Evolutionary conservation across 2,329 filamentous ascomycete species (phyloP).

Genomic region (Aspergillus neotritici): DNA sequence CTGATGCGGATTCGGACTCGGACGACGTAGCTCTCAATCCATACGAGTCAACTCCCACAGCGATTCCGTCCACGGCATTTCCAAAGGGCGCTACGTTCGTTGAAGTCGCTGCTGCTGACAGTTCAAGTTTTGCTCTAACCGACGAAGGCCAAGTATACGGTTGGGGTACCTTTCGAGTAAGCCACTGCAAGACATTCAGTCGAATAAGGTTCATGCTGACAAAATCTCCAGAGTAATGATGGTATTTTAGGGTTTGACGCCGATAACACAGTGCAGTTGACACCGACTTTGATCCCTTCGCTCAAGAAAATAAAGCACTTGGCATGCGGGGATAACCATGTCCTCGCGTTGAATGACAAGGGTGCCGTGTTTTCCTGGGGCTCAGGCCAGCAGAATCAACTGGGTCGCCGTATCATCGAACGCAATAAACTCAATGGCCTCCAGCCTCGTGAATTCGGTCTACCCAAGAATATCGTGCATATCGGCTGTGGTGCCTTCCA

Average conservation of each 20-base stretch:
- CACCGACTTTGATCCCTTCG: constrained; percentile 44
- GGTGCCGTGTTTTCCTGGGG: constrained; percentile 61
- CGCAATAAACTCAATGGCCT: constrained; percentile 52
- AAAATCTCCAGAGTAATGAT: constrained; percentile 50
- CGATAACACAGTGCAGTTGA: constrained; percentile 40
- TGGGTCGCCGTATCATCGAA: constrained; percentile 60
- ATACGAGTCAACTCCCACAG: constrained; percentile 49
- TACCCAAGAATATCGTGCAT: constrained; percentile 54
- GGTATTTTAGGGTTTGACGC: constrained; percentile 56
- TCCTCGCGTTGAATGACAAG: constrained; percentile 53
- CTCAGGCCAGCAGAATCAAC: constrained; percentile 62
- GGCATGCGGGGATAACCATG: constrained; percentile 54
- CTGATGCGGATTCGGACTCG: constrained; percentile 42
- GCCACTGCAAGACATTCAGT: constrained; percentile 12
- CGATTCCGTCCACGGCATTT: constrained; percentile 45
- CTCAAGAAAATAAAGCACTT: constrained; percentile 52
- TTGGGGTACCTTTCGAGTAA: constrained; percentile 58
- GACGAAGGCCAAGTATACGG: constrained; percentile 57
- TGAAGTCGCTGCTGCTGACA: constrained; percentile 55
- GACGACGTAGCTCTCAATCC: constrained; percentile 52
- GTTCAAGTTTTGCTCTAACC: constrained; percentile 55
- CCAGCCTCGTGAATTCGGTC: constrained; percentile 52
- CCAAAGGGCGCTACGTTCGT: constrained; percentile 52
- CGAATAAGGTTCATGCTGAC: constrained; percentile 4
- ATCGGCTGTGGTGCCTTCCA: constrained; percentile 72